Conservation (phyloP, 192 early-diverging fungal species). For the Coemansia sp. region DNA sequence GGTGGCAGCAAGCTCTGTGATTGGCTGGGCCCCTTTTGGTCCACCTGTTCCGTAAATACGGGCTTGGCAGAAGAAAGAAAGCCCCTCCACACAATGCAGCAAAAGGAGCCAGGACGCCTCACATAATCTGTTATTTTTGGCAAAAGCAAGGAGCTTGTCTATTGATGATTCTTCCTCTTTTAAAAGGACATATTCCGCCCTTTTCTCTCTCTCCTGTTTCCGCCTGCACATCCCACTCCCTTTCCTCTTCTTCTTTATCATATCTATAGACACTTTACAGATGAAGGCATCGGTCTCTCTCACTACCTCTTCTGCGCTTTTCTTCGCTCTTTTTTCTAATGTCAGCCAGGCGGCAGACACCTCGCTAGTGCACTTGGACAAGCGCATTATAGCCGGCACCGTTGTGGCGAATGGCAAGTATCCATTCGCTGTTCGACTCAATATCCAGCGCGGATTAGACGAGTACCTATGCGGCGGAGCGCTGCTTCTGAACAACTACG, state of each 20-base stretch:
- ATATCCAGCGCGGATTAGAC: conserved; percentile 15
- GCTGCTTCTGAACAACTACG: conserved; percentile 22
- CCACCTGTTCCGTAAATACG: neutral
- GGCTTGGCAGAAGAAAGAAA: neutral
- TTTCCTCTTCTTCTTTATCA: too few relatives aligned
- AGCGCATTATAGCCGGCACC: conserved; percentile 40
- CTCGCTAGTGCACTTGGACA: conserved; percentile 5
- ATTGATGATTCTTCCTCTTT: neutral
- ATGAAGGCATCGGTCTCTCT: conserved; percentile 1
- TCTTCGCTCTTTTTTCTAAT: neutral
- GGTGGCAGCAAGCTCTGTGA: neutral
- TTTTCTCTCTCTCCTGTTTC: neutral
- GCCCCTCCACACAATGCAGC: neutral
- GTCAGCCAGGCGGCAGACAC: neutral
- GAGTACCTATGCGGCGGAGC: conserved; percentile 42
- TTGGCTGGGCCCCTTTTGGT: neutral
- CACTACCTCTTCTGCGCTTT: neutral
- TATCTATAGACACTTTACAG: neutral
- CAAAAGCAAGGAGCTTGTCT: too few relatives aligned
- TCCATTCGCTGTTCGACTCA: conserved; percentile 42
- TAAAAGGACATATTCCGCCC: neutral
- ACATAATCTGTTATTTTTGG: neutral
- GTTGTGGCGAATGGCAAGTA: conserved; percentile 10
- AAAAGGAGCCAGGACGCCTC: neutral
- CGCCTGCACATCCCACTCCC: too few relatives aligned